Conservation (phyloP, 2,329 filamentous ascomycete genomes). For the Fusarium sp. region DNA sequence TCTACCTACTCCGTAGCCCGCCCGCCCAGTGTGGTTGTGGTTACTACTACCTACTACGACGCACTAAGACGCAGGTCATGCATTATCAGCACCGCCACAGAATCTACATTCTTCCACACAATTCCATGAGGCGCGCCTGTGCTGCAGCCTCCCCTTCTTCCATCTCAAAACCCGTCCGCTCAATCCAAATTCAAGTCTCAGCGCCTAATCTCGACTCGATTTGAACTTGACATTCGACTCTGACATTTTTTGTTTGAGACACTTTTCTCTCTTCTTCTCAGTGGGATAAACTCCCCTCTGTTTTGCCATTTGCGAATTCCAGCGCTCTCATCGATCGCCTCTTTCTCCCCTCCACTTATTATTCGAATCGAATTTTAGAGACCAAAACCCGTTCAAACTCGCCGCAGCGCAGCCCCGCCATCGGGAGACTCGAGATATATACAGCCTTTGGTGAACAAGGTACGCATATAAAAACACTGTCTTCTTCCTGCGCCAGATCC, state of each 20-base stretch:
- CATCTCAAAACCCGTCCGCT: slow-evolving; percentile 41
- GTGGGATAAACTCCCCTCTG: slow-evolving; percentile 13
- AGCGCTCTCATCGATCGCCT: slow-evolving; percentile 7
- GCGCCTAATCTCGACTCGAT: slow-evolving; percentile 36
- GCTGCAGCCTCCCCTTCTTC: slow-evolving; percentile 45
- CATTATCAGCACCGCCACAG: slow-evolving; percentile 52
- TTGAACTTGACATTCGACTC: slow-evolving; percentile 9
- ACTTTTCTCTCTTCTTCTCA: slow-evolving; percentile 5
- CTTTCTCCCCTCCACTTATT: slow-evolving; percentile 33
- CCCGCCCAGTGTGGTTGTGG: slow-evolving; percentile 11
- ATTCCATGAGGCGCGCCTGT: slow-evolving; percentile 54
- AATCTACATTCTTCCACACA: slow-evolving; percentile 54
- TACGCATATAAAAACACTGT: slow-evolving; percentile 25
- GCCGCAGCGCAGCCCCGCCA: slow-evolving; percentile 41
- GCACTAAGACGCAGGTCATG: slow-evolving; percentile 34
- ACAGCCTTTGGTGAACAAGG: slow-evolving; percentile 38
- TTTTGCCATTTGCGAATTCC: background rate
- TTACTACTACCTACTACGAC: background rate
- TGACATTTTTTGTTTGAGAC: slow-evolving; percentile 34
- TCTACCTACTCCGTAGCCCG: background rate
- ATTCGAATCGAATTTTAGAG: slow-evolving; percentile 38
- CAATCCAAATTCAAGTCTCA: slow-evolving; percentile 29
- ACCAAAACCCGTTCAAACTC: slow-evolving; percentile 36
- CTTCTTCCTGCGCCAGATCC: background rate
- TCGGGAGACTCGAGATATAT: slow-evolving; percentile 37